Evolutionary conservation across 2,329 filamentous ascomycete genomes (phyloP).

Genomic region (Apiospora hydei): DNA sequence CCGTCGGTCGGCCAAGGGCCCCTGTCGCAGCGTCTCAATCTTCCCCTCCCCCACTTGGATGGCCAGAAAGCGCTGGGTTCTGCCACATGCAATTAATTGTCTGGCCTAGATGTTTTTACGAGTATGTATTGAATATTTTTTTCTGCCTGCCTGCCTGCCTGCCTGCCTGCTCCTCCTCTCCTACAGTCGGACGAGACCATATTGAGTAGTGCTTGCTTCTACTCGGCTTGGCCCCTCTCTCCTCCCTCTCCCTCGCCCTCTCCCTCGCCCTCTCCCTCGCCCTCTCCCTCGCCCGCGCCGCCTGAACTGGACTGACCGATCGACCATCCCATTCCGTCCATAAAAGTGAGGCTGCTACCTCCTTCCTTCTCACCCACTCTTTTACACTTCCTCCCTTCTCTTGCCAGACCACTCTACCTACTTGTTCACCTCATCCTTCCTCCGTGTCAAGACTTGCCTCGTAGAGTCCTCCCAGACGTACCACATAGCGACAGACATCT

Average conservation of each 20-base stretch:
- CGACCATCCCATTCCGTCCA: conserved; percentile 32
- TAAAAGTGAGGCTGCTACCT: conserved; percentile 45
- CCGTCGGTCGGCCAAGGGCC: conserved; percentile 17
- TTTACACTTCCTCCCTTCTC: conserved; percentile 41
- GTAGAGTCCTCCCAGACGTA: conserved; percentile 23
- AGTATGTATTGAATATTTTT: conserved; percentile 26
- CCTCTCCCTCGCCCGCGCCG: conserved; percentile 22
- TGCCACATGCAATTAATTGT: conserved; percentile 27
- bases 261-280: background rate
- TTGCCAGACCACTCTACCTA: conserved; percentile 40
- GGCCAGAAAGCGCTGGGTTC: conserved; percentile 26
- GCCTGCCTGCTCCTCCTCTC: conserved; percentile 3
- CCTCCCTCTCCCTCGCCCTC: background rate
- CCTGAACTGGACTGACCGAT: conserved; percentile 10
- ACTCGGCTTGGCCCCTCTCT: conserved; percentile 35
- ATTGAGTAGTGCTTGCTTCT: conserved; percentile 22
- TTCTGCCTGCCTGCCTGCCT: conserved; percentile 21
- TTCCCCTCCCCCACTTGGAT: conserved; percentile 29
- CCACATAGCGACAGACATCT: conserved; percentile 24
- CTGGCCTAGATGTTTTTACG: conserved; percentile 20
- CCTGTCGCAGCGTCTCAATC: conserved; percentile 17
- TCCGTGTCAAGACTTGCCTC: conserved; percentile 29
- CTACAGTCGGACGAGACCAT: conserved; percentile 26
- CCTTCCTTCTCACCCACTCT: conserved; percentile 39
- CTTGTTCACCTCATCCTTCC: conserved; percentile 33